Evolutionary conservation across 2,329 filamentous ascomycete species (phyloP).

Genomic region (Pestalotiopsis sp.): DNA sequence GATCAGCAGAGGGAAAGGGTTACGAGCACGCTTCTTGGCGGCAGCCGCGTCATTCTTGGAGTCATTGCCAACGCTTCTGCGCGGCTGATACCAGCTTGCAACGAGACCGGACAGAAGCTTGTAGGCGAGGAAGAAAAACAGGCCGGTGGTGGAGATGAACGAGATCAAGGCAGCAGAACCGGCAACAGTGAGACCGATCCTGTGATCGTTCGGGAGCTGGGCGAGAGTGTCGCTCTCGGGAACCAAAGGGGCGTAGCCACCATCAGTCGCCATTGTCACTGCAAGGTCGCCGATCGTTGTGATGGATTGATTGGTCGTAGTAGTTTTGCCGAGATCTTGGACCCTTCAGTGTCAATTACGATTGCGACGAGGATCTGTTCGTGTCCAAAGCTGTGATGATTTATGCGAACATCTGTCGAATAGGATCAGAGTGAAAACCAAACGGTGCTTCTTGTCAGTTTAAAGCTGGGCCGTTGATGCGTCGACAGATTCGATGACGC

Average conservation of each 20-base stretch:
- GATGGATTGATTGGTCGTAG: background rate
- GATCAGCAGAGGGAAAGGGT: conserved; percentile 18
- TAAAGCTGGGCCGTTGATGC: too few relatives aligned
- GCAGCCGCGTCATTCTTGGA: background rate
- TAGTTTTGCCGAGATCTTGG: background rate
- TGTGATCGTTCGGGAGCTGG: conserved; percentile 8
- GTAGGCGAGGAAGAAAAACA: conserved; percentile 15
- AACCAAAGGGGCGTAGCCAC: background rate
- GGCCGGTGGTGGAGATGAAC: conserved; percentile 11
- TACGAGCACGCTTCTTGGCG: conserved; percentile 6
- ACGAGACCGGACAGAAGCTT: conserved; percentile 4
- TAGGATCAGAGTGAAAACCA: too few relatives aligned
- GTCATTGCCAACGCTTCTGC: background rate
- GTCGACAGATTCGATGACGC: too few relatives aligned
- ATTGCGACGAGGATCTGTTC: too few relatives aligned
- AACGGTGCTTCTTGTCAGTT: too few relatives aligned
- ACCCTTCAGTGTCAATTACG: background rate
- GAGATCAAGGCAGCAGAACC: conserved; percentile 13
- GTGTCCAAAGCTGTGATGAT: too few relatives aligned
- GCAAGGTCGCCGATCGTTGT: background rate
- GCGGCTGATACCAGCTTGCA: background rate
- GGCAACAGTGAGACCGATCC: conserved; percentile 14
- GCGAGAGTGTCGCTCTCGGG: conserved; percentile 4
- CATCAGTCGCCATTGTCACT: background rate
- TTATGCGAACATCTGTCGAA: too few relatives aligned